These are phyloP conservation scores for Xylariales sp. DNA, from an alignment of 2,329 filamentous ascomycete species.

Conservation along the genomic window DNA sequence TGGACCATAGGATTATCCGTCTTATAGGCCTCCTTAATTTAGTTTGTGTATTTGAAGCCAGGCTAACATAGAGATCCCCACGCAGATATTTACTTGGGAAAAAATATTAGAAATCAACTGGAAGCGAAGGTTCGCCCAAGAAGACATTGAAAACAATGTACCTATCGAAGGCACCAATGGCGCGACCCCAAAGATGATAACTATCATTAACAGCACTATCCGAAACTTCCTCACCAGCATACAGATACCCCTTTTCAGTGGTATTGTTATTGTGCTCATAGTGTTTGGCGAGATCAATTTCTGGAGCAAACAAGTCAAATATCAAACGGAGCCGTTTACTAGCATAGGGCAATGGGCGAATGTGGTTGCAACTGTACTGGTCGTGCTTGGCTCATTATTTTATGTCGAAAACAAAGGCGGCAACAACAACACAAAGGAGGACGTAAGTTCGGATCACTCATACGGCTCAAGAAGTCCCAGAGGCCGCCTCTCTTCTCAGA, in stretches of 20 bases:
- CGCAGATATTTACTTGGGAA: constrained; percentile 65
- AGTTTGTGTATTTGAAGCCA: background rate
- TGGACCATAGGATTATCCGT: too few species aligned
- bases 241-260: constrained; percentile 69
- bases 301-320: constrained; percentile 65
- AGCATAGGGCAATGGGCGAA: constrained; percentile 71
- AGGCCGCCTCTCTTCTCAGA: constrained; percentile 30
- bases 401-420: constrained; percentile 62
- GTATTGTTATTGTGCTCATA: constrained; percentile 68
- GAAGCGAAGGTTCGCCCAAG: constrained; percentile 57
- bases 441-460: constrained; percentile 24
- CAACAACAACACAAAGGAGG: constrained; percentile 41
- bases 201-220: constrained; percentile 66
- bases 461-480: constrained; percentile 45
- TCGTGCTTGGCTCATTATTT: constrained; percentile 65
- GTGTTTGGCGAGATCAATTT: constrained; percentile 73
- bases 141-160: constrained; percentile 51
- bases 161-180: constrained; percentile 65
- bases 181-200: constrained; percentile 64
- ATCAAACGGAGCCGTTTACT: constrained; percentile 71
- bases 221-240: constrained; percentile 65
- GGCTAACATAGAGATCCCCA: constrained; percentile 12
- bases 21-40: background rate
- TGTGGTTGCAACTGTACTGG: constrained; percentile 68
- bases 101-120: constrained; percentile 73